Base-by-base conservation (phyloP, 192 early-diverging fungal genomes). In the Chytriomyces sp. region DNA sequence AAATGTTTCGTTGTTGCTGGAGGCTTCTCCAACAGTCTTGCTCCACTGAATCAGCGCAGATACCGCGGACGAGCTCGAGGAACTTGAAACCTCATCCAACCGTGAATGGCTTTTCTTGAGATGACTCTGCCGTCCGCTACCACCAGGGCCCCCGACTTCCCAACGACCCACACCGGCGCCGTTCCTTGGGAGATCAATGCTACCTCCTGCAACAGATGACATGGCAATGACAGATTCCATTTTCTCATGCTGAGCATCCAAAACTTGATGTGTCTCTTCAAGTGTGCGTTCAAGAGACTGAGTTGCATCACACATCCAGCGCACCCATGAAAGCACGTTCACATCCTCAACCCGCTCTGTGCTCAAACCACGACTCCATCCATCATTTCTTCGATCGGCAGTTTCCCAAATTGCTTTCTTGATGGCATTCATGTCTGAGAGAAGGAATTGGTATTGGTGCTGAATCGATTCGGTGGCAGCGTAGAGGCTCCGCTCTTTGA, bases 211-310 rank as follows among this genome's bases (percentile, higher is more conserved):
- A 6, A 28, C 61, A n/a, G 49, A 47, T 8, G 66, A 50, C 64
- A 61, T 61, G 10, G 71, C 46, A 23, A 79, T 65, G 20, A 64
- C 68, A 61, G 24, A 18, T 50, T 80, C 79, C 50, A 80, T 50
- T 67, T 72, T 75, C 49, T 80, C 74, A 50, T 80, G 79, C 67
- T 80, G 79, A 24, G 72, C 16, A 49, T 80, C 79, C 35, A 80
- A n/a, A 5, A 80, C 45, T 11, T 48, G n/a, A 63, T 80, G 73
- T 10, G 74, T 68, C 28, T 76, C 67, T 26, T 20, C 65, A 6
- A 80, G 67, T 8, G 69, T 69, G 5, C 20, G 7, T 46, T 48
- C 46, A 28, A 70, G 45, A 49, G 43, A 47, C 7, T 11, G 5
- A 7, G 63, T 4, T 24, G 67, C 72, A 7, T 70, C 67, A 7